A percentile compares a stretch with the other conserved stretches of the same genome.
These are phyloP conservation scores for Hemileccinum impolitum DNA, from an alignment of 768 basidiomycete species.

Conservation along the genomic window DNA sequence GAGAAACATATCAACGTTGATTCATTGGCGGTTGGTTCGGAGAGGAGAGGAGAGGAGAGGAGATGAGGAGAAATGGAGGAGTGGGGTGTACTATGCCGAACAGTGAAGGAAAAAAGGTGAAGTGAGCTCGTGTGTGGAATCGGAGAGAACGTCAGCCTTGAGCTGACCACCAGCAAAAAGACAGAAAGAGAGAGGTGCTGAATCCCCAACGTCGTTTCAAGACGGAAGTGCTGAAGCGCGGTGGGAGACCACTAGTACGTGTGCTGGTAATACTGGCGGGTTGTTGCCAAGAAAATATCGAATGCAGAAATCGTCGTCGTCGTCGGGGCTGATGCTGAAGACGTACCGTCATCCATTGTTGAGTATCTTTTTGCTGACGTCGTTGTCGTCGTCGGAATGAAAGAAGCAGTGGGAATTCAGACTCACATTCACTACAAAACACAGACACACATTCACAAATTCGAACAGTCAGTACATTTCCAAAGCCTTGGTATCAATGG, in stretches of 20 bases:
- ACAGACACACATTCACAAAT: constrained; percentile 16
- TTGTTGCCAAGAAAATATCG: constrained; percentile 38
- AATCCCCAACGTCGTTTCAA: constrained; percentile 27
- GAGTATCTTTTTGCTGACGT: constrained; percentile 30
- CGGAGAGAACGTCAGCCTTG: constrained; percentile 32
- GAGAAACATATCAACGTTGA: no score
- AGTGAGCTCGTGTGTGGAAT: constrained; percentile 9
- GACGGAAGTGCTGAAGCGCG: constrained; percentile 29
- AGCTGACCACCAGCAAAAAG: constrained; percentile 28
- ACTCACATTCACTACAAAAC: constrained; percentile 12
- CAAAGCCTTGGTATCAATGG: no score
- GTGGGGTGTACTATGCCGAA: constrained; percentile 11
- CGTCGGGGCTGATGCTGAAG: constrained; percentile 72
- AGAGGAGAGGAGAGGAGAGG: constrained; percentile 16
- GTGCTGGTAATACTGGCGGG: constrained; percentile 30
- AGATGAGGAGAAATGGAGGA: constrained; percentile 10
- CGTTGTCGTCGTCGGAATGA: constrained; percentile 11
- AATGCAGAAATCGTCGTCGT: constrained; percentile 51
- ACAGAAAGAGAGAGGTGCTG: constrained; percentile 14
- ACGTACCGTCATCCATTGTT: constrained; percentile 75
- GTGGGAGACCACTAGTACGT: constrained; percentile 28
- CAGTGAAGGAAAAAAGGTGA: constrained; percentile 11
- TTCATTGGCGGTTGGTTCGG: constrained; percentile 6
- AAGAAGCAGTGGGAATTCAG: neutral
- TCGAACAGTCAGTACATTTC: no score